phyloP scores from a whole-genome alignment of 2,329 filamentous ascomycete genomes.

The Annulohypoxylon truncatum region DNA sequence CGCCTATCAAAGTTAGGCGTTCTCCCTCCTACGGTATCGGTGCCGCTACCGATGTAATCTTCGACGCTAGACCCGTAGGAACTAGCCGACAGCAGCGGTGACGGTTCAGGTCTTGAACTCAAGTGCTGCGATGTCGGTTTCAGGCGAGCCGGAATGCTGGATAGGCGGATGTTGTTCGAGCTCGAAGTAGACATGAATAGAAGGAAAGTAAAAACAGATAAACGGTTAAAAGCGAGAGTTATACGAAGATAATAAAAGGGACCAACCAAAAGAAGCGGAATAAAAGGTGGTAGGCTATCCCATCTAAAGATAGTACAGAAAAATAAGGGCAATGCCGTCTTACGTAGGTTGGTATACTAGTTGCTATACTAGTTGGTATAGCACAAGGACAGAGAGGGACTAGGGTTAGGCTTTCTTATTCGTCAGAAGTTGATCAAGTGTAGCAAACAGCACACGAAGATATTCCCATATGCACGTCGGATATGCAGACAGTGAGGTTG shows the following conservation, averaged over 20 bases:
- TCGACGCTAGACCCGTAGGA: conserved; percentile 45
- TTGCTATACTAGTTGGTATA: not conserved
- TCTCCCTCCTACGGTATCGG: conserved; percentile 44
- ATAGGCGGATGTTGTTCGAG: conserved; percentile 43
- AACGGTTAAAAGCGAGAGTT: conserved; percentile 17
- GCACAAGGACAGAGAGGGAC: conserved; percentile 23
- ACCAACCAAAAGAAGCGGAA: not conserved
- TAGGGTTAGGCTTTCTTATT: conserved; percentile 30
- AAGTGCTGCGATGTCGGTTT: conserved; percentile 37
- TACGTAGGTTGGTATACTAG: conserved; percentile 1
- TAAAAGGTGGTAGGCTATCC: conserved; percentile 1
- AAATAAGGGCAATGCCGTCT: not conserved
- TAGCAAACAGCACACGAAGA: conserved; percentile 2
- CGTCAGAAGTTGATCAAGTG: not conserved
- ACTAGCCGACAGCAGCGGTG: conserved; percentile 41
- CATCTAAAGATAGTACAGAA: conserved; percentile 17
- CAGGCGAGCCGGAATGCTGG: conserved; percentile 43
- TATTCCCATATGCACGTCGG: not conserved
- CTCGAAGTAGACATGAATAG: conserved; percentile 42
- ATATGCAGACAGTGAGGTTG: conserved; percentile 10
- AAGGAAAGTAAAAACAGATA: not conserved
- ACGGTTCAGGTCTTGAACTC: conserved; percentile 38
- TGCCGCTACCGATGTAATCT: conserved; percentile 46
- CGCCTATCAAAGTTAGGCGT: conserved; percentile 43
- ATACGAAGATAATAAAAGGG: not conserved